A percentile compares a stretch with the other conserved stretches of the same genome.
phyloP scores from a whole-genome alignment of 2,329 filamentous ascomycete species.

The Zymoseptoria pseudotritici region DNA sequence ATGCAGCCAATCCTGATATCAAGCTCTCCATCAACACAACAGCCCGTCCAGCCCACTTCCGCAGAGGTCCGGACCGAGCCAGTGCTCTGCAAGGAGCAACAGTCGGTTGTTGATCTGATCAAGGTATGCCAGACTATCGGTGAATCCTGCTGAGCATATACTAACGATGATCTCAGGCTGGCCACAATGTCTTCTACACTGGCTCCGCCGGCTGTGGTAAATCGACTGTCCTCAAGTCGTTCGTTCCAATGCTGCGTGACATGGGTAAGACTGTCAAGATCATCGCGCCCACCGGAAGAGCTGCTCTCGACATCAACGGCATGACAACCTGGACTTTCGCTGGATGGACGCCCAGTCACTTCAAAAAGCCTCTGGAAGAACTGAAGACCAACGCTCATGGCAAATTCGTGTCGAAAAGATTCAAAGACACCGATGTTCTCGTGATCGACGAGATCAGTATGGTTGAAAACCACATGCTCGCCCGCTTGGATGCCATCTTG shows the following conservation, averaged over 20 bases:
- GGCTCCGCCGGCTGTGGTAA: conserved; percentile 57
- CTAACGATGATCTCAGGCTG: conserved; percentile 15
- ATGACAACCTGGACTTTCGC: conserved; percentile 51
- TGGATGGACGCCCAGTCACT: conserved; percentile 46
- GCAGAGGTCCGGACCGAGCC: conserved; percentile 4
- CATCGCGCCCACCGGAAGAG: conserved; percentile 53
- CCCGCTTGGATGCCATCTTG: conserved; percentile 45
- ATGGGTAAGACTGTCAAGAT: conserved; percentile 40
- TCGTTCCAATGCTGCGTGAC: conserved; percentile 34
- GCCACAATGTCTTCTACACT: conserved; percentile 56
- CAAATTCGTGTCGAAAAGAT: conserved; percentile 31
- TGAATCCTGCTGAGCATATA: not conserved
- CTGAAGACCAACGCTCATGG: conserved; percentile 24
- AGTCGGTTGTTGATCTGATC: conserved; percentile 14
- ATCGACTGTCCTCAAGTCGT: conserved; percentile 47
- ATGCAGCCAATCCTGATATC: not conserved
- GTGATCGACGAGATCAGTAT: conserved; percentile 62
- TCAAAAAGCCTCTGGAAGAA: conserved; percentile 36
- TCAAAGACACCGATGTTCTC: conserved; percentile 46
- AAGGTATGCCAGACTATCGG: not conserved
- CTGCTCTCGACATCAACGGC: conserved; percentile 51
- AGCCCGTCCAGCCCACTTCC: not conserved
- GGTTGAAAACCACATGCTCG: conserved; percentile 50
- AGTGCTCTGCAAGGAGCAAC: conserved; percentile 11
- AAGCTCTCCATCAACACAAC: not conserved